Percentiles rank a stretch among this genome's conserved stretches.
phyloP scores from a whole-genome alignment of 140 eudicot species.

The Cichorium intybus region DNA sequence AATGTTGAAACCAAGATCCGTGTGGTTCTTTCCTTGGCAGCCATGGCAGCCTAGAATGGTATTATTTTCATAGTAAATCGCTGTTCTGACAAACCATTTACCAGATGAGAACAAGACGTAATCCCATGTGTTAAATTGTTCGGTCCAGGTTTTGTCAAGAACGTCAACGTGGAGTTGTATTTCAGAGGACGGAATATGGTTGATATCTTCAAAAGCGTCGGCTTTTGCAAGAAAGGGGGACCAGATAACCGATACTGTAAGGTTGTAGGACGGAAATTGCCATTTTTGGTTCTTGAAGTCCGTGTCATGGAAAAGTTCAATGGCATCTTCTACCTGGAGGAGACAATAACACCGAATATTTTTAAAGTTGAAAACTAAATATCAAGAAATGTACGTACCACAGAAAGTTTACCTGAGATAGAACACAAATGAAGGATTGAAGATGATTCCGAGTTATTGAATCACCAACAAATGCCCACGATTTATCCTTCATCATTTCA shows the following conservation, averaged over 20 bases:
- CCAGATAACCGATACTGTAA: conserved; percentile 69
- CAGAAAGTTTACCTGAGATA: conserved; percentile 62
- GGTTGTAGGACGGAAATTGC: conserved; percentile 74
- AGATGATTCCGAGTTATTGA: conserved; percentile 90
- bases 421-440: conserved; percentile 78
- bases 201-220: conserved; percentile 60
- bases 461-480: conserved; percentile 89
- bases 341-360: neutral
- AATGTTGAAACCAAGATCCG: conserved; percentile 59
- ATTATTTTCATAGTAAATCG: conserved; percentile 72
- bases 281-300: conserved; percentile 68
- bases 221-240: conserved; percentile 88
- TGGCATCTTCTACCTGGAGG: conserved; percentile 75
- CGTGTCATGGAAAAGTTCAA: conserved; percentile 62
- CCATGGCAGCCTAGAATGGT: conserved; percentile 68
- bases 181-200: conserved; percentile 72
- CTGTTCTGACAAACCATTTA: conserved; percentile 74
- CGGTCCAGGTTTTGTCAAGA: conserved; percentile 79
- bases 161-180: conserved; percentile 67
- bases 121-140: conserved; percentile 50
- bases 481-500: conserved; percentile 76
- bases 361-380: neutral
- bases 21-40: conserved; percentile 57
- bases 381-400: conserved; percentile 16
- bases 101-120: conserved; percentile 77